phyloP scores from a whole-genome alignment of 1,139 yeast genomes.

The Yamadazyma spencermartinsiae region DNA sequence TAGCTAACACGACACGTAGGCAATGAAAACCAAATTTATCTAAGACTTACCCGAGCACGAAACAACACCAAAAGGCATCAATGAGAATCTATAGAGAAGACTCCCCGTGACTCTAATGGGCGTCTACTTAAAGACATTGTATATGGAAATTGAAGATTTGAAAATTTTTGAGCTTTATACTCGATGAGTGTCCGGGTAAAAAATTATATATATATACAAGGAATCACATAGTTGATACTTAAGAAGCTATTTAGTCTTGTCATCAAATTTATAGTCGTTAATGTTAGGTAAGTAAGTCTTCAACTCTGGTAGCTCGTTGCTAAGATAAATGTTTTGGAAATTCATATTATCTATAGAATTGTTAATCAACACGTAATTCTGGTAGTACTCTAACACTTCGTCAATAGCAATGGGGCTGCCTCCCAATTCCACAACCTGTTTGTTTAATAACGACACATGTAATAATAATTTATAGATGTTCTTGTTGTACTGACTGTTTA shows the following conservation, averaged over 20 bases:
- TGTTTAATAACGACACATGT: conserved; percentile 62
- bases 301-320: conserved; percentile 50
- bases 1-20: conserved; percentile 61
- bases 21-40: conserved; percentile 59
- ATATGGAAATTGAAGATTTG: conserved; percentile 25
- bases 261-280: conserved; percentile 50
- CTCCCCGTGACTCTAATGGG: conserved; percentile 92
- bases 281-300: conserved; percentile 56
- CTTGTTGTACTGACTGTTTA: conserved; percentile 47
- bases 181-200: conserved; percentile 4
- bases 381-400: conserved; percentile 53
- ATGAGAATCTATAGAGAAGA: conserved; percentile 48
- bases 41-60: conserved; percentile 96
- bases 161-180: conserved; percentile 1
- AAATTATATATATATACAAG: too few relatives aligned
- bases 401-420: conserved; percentile 55
- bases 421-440: conserved; percentile 55
- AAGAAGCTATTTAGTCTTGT: neutral
- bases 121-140: conserved; percentile 85
- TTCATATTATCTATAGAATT: conserved; percentile 54
- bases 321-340: conserved; percentile 57
- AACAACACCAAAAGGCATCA: conserved; percentile 47
- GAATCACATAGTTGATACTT: too few relatives aligned
- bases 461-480: conserved; percentile 60
- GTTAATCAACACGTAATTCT: conserved; percentile 54